A percentile compares a stretch with the other conserved stretches of the same genome.
Evolutionary conservation across 1,284 basidiomycete genomes (phyloP).

Genomic region (Golubevia sp.): DNA sequence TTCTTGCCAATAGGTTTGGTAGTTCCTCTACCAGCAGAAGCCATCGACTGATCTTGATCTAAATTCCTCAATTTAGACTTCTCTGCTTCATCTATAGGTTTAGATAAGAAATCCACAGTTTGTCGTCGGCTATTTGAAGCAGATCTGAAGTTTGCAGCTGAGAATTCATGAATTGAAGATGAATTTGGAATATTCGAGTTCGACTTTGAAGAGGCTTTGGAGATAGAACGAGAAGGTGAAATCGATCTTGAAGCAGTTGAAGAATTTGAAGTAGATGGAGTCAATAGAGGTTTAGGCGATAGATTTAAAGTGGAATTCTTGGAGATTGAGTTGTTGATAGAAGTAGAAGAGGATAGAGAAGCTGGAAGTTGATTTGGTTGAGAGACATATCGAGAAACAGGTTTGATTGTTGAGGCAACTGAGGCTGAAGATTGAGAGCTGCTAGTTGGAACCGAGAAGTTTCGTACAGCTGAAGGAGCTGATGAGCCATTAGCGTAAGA

Average conservation of each 20-base stretch:
- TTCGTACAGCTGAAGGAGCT: background rate
- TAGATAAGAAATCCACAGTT: slow-evolving; percentile 11
- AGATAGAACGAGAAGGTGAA: background rate
- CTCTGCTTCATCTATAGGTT: slow-evolving; percentile 9
- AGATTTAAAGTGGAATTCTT: background rate
- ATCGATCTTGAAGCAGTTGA: background rate
- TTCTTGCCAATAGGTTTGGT: slow-evolving; percentile 39
- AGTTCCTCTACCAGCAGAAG: slow-evolving; percentile 15
- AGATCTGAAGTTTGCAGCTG: slow-evolving; percentile 24
- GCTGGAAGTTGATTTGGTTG: background rate
- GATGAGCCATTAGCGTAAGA: slow-evolving; percentile 3
- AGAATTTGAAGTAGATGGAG: background rate
- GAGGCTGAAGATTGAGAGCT: background rate
- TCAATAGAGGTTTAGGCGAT: no score
- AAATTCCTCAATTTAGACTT: slow-evolving; percentile 1
- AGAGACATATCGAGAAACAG: background rate
- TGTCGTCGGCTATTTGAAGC: slow-evolving; percentile 11
- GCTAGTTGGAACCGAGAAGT: background rate
- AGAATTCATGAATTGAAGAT: background rate
- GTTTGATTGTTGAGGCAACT: background rate
- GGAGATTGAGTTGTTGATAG: no score
- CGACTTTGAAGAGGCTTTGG: background rate
- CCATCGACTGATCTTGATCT: slow-evolving; percentile 32
- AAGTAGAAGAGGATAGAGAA: background rate
- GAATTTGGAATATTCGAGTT: background rate